These are phyloP conservation scores for Euphorbia neoarborescens DNA, from an alignment of 441 rosid genomes.

Conservation along the genomic window DNA sequence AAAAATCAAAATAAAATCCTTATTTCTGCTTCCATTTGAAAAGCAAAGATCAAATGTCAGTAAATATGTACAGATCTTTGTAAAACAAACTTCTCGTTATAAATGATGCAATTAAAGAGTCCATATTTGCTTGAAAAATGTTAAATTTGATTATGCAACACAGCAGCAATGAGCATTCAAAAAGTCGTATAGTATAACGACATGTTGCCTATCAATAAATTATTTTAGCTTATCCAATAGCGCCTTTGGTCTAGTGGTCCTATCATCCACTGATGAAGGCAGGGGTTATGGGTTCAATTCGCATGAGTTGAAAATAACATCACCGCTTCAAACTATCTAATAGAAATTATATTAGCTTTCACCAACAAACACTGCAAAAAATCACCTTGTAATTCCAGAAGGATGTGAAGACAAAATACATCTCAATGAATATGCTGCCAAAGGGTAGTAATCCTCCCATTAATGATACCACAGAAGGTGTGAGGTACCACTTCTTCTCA, in stretches of 20 bases:
- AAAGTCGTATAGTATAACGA: background rate
- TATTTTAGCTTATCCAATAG: background rate
- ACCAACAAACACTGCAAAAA: conserved; percentile 8
- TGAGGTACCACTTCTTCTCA: conserved; percentile 94
- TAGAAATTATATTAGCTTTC: background rate
- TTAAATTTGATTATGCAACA: background rate
- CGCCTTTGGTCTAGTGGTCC: too few relatives aligned
- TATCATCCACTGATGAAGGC: too few relatives aligned
- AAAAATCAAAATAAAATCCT: background rate
- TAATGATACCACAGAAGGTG: conserved; percentile 84
- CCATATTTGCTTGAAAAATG: conserved; percentile 1
- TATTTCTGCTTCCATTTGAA: background rate
- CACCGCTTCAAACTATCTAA: too few relatives aligned
- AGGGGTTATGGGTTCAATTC: too few relatives aligned
- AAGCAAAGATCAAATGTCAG: background rate
- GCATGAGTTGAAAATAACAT: too few relatives aligned
- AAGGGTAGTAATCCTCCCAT: conserved; percentile 95
- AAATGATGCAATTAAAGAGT: background rate
- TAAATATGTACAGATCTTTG: background rate
- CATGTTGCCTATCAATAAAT: background rate
- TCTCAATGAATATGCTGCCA: conserved; percentile 96
- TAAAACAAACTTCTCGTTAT: background rate
- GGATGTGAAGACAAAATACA: conserved; percentile 96
- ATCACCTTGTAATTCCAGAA: conserved; percentile 97
- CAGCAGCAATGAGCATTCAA: background rate